Base-by-base conservation (phyloP, 2,329 filamentous ascomycete genomes). In the Whalleya microplaca region DNA sequence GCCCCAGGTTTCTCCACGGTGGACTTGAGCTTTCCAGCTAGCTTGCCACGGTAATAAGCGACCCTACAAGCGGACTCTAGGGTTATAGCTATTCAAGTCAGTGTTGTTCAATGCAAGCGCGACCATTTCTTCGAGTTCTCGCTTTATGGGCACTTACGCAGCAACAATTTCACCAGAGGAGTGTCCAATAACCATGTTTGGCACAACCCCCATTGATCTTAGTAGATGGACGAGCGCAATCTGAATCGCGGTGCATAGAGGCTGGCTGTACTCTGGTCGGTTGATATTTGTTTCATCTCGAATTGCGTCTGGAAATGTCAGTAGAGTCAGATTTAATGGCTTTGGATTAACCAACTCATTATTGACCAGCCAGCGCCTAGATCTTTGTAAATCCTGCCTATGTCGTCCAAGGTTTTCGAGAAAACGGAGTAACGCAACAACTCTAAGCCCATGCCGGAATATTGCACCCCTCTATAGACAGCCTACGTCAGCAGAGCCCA, bases 131-230 rank as follows among this genome's bases (percentile, higher is more conserved):
- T 6, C 27, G 5, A 12, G 27, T 29, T 29, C 27, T 5, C 12
- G 12, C 12, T 6, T 29, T 45, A 41, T 8, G 50, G 45, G 21
- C 37, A 52, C 61, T 48, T 71, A 76, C 18, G 72, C 74, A 2
- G 73, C 73, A 0, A 73, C 73, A 37, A 75, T 74, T 41, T 76
- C 74, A 5, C 73, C 73, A 0, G 67, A 71, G 0, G 73, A 76
- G 48, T 75, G 73, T 1, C 73, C 72, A 0, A 73, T 53, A 0
- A 75, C 71, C 0, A 66, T 68, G 0, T 51, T 54, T 0, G 71
- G 70, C 1, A 51, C 41, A 4, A 75, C 44, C 2, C 61, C 65
- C 32, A 69, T 69, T 3, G 58, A 65, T 16, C 51, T 47, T 0
- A 76, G 53, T 0, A 76, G 65, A 12, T 73, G 69, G 1, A 75